These are phyloP conservation scores for Gloeopeniophorella convolvens DNA, from an alignment of 768 basidiomycete species.

Conservation along the genomic window DNA sequence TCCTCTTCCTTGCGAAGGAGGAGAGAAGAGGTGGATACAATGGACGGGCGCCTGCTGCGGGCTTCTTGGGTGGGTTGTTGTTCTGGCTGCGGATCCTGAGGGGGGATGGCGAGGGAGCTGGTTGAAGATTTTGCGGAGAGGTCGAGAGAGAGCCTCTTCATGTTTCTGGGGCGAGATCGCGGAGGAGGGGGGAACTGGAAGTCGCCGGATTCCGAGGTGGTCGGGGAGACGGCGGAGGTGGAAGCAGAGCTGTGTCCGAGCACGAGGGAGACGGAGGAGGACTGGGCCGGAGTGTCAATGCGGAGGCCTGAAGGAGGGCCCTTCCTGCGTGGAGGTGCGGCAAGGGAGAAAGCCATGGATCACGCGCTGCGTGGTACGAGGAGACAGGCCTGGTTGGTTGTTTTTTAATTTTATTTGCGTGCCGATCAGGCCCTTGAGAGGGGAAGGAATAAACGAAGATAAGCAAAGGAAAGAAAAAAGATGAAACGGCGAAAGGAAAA, in stretches of 20 bases:
- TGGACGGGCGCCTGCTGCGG: conserved; percentile 57
- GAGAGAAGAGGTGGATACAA: conserved; percentile 54
- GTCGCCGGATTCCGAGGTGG: conserved; percentile 47
- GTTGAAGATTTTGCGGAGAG: conserved; percentile 56
- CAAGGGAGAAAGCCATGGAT: conserved; percentile 23
- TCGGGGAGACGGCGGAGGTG: conserved; percentile 45
- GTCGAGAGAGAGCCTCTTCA: conserved; percentile 70
- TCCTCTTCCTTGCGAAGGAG: conserved; percentile 58
- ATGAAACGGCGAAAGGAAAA: conserved; percentile 19
- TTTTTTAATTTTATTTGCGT: neutral
- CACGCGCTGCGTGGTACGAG: conserved; percentile 28
- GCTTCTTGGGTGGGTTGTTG: conserved; percentile 24
- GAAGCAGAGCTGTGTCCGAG: conserved; percentile 37
- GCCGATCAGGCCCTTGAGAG: conserved; percentile 1
- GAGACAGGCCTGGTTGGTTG: neutral
- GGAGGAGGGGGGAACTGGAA: conserved; percentile 37
- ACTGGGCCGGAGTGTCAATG: conserved; percentile 47
- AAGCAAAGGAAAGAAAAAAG: conserved; percentile 13
- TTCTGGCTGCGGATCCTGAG: conserved; percentile 30
- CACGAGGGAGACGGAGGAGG: conserved; percentile 44
- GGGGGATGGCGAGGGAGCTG: conserved; percentile 39
- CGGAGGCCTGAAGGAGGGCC: conserved; percentile 51
- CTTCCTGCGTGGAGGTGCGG: conserved; percentile 38
- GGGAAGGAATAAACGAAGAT: conserved; percentile 25
- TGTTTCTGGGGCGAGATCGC: conserved; percentile 50